These are phyloP conservation scores for Liriodendron chinense DNA, from an alignment of 164 flowering plant species.

Conservation along the genomic window DNA sequence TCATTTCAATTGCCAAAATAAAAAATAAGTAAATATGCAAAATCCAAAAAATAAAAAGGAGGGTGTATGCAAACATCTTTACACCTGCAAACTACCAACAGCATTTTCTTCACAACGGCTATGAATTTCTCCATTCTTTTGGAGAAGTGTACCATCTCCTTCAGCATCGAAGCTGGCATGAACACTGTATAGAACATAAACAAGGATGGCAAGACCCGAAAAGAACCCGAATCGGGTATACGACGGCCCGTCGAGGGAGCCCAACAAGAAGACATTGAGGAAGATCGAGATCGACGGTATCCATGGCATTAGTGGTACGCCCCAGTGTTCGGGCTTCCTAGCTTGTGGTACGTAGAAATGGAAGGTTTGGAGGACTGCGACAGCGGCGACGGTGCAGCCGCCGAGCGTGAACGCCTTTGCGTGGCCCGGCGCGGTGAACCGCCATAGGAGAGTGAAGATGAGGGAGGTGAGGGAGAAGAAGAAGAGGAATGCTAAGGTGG, in stretches of 20 bases:
- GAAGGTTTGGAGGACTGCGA: constrained; percentile 49
- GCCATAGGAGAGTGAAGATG: constrained; percentile 70
- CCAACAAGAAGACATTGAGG: constrained; percentile 79
- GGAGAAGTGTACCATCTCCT: constrained; percentile 35
- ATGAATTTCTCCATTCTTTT: constrained; percentile 26
- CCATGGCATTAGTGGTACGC: constrained; percentile 95
- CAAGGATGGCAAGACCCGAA: constrained; percentile 51
- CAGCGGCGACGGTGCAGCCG: constrained; percentile 33
- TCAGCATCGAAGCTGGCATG: constrained; percentile 87
- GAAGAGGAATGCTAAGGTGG: constrained; percentile 59
- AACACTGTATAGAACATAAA: constrained; percentile 76
- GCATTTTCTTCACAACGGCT: background rate
- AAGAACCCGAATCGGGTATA: constrained; percentile 71
- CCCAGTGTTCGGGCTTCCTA: constrained; percentile 80
- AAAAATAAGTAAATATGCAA: background rate
- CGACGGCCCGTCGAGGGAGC: constrained; percentile 69
- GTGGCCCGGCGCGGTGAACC: constrained; percentile 47
- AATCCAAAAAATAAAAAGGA: background rate
- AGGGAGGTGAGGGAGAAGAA: constrained; percentile 55
- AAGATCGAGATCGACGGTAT: constrained; percentile 70
- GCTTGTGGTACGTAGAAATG: constrained; percentile 62
- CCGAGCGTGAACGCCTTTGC: constrained; percentile 48
- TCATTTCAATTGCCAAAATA: background rate
- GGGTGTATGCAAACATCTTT: background rate
- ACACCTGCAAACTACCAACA: constrained; percentile 9